A percentile compares a stretch with the other conserved stretches of the same genome.
Evolutionary conservation across 495 filamentous ascomycete genomes (phyloP).

Genomic region (Parachaetomium inaequale): DNA sequence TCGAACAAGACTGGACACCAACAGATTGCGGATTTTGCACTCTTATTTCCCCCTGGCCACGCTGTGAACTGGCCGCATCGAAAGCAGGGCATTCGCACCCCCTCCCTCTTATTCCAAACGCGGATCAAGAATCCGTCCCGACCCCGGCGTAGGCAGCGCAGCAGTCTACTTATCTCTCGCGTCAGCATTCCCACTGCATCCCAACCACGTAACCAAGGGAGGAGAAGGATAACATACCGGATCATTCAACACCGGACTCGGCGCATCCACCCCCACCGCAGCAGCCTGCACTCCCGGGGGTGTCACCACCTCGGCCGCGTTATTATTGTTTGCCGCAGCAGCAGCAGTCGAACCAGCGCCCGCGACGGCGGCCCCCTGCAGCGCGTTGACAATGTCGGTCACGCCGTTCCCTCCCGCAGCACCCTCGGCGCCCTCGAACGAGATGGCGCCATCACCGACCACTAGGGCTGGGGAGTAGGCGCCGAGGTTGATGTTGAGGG

Average conservation of each 20-base stretch:
- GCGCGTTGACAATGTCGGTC: slow-evolving; percentile 19
- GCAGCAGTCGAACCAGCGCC: not conserved
- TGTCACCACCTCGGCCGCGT: not conserved
- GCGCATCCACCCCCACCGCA: not conserved
- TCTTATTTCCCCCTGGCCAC: too few species aligned
- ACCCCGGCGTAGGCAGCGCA: not conserved
- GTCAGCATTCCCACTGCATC: not conserved
- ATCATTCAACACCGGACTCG: not conserved
- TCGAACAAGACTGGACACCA: too few species aligned
- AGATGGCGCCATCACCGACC: slow-evolving; percentile 57
- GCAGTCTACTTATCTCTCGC: not conserved
- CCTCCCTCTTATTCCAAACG: not conserved
- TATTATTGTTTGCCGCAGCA: not conserved
- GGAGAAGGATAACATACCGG: not conserved
- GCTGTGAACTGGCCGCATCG: too few species aligned
- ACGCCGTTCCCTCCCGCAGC: slow-evolving; percentile 31
- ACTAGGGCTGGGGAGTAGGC: slow-evolving; percentile 57
- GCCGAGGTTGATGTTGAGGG: slow-evolving; percentile 57
- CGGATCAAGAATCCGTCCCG: not conserved
- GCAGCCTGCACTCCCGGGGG: not conserved
- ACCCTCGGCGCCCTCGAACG: slow-evolving; percentile 30
- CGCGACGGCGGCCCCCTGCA: slow-evolving; percentile 17
- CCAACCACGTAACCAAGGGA: not conserved
- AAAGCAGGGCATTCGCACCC: too few species aligned
- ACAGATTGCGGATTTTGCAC: too few species aligned